Evolutionary conservation across 2,329 filamentous ascomycete genomes (phyloP).

Genomic region (Aspergillus spinulosporus): DNA sequence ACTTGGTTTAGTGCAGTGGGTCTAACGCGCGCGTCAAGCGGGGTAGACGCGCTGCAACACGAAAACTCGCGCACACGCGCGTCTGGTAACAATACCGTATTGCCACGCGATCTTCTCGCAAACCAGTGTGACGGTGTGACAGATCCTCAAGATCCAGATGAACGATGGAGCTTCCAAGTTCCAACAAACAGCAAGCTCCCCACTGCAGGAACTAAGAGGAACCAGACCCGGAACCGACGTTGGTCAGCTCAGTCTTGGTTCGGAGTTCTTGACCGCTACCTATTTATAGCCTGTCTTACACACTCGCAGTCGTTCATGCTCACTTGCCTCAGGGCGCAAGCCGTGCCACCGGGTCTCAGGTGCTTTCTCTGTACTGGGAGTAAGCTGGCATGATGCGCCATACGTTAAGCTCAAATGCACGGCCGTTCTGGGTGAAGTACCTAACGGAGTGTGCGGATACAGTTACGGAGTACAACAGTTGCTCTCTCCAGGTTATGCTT

Average conservation of each 20-base stretch:
- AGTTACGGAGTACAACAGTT: background rate
- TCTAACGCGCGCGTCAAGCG: constrained; percentile 19
- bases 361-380: background rate
- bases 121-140: background rate
- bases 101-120: background rate
- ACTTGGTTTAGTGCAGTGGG: background rate
- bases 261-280: background rate
- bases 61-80: constrained; percentile 23
- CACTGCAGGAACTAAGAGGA: constrained; percentile 12
- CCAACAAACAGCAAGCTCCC: background rate
- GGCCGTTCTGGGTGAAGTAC: background rate
- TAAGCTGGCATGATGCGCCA: background rate
- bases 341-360: background rate
- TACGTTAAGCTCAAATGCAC: background rate
- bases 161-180: constrained; percentile 4
- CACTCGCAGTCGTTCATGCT: constrained; percentile 15
- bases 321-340: constrained; percentile 1
- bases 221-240: background rate
- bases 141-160: background rate
- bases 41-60: constrained; percentile 24
- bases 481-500: background rate
- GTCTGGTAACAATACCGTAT: constrained; percentile 19
- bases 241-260: background rate
- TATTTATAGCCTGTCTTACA: constrained; percentile 12
- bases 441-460: too few relatives aligned